Conservation (phyloP, 169 alveolate species). For the Plasmodium sp. region DNA sequence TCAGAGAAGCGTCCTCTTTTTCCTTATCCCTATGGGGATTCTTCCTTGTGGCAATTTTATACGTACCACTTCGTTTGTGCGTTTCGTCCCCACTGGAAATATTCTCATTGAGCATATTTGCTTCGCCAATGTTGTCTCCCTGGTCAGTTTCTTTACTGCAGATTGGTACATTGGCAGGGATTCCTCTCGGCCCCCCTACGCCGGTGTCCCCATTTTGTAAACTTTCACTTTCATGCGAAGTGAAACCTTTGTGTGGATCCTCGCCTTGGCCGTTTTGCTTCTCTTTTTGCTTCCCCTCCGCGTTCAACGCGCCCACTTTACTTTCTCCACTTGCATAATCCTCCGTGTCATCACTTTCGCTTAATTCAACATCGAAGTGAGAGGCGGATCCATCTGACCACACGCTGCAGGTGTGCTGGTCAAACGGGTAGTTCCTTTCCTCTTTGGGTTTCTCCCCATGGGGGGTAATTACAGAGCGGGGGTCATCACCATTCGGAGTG, state of each 20-base stretch:
- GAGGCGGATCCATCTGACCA: conserved; percentile 1
- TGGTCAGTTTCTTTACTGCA: neutral
- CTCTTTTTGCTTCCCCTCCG: neutral
- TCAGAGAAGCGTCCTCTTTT: neutral
- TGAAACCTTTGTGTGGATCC: neutral
- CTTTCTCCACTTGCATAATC: neutral
- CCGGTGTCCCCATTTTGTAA: neutral
- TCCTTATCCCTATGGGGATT: neutral
- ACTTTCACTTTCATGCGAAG: neutral
- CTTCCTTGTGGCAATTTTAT: neutral
- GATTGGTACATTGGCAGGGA: neutral
- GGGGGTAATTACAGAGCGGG: neutral
- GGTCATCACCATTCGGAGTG: neutral
- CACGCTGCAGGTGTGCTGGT: neutral
- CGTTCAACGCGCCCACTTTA: neutral
- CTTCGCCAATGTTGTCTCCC: neutral
- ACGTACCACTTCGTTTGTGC: neutral
- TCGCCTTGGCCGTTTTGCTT: neutral
- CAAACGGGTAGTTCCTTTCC: neutral
- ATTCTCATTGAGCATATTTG: neutral
- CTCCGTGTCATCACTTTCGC: neutral
- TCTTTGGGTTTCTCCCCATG: neutral
- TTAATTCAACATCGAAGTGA: conserved; percentile 14
- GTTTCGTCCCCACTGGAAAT: neutral
- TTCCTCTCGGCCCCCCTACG: neutral